Evolutionary conservation across 495 filamentous ascomycete species (phyloP).

Genomic region (Wilcoxina mikolae): DNA sequence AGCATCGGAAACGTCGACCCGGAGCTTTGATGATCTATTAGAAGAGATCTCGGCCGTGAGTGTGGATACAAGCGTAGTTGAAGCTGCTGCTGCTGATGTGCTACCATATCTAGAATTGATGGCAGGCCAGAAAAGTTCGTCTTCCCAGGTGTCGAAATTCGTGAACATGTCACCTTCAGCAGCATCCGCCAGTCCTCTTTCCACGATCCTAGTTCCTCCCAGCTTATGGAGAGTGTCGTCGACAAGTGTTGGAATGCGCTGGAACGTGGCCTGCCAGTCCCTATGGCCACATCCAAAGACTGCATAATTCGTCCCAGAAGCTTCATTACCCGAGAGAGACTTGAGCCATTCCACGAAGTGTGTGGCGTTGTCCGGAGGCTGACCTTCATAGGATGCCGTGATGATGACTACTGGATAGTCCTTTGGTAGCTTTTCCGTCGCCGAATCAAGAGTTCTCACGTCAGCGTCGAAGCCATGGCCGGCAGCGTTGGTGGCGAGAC

Average conservation of each 20-base stretch:
- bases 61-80: conserved; percentile 16
- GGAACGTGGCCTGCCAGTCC: conserved; percentile 61
- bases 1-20: conserved; percentile 51
- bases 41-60: conserved; percentile 46
- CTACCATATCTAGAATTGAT: conserved; percentile 20
- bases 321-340: conserved; percentile 35
- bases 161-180: conserved; percentile 50
- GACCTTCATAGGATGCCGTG: conserved; percentile 58
- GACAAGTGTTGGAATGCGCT: conserved; percentile 51
- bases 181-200: conserved; percentile 46
- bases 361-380: conserved; percentile 59
- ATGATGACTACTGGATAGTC: conserved; percentile 50
- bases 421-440: conserved; percentile 45
- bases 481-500: conserved; percentile 43
- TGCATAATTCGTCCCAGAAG: conserved; percentile 44
- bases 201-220: conserved; percentile 41
- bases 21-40: conserved; percentile 43
- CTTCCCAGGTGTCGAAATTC: conserved; percentile 59
- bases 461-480: conserved; percentile 44
- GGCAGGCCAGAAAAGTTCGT: conserved; percentile 49
- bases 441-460: conserved; percentile 45
- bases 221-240: conserved; percentile 38
- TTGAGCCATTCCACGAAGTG: conserved; percentile 55
- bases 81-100: neutral
- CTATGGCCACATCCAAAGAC: conserved; percentile 50